A percentile compares a stretch with the other conserved stretches of the same genome.
phyloP scores from a whole-genome alignment of 2,329 filamentous ascomycete species.

The Colletotrichum eremochloae region DNA sequence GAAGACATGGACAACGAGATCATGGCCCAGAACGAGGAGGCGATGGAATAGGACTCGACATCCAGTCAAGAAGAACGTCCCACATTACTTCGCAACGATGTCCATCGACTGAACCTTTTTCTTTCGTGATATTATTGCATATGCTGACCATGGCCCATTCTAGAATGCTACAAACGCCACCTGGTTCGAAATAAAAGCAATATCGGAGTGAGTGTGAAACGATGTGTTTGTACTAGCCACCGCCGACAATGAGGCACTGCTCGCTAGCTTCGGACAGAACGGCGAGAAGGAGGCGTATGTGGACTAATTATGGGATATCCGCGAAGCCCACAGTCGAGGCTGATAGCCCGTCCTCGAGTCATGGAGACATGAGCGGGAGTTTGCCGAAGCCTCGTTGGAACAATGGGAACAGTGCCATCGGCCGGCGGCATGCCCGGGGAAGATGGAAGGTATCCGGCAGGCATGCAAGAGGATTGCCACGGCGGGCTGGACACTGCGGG shows the following conservation, averaged over 20 bases:
- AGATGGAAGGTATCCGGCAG: conserved; percentile 16
- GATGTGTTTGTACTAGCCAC: conserved; percentile 27
- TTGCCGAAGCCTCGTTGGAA: background rate
- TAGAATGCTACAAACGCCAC: conserved; percentile 35
- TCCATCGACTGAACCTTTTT: background rate
- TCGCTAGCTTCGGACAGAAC: conserved; percentile 21
- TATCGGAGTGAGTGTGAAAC: conserved; percentile 3
- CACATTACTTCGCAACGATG: conserved; percentile 1
- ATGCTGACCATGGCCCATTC: conserved; percentile 25
- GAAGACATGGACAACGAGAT: conserved; percentile 58
- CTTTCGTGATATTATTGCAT: conserved; percentile 16
- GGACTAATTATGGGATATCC: background rate
- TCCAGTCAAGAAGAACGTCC: conserved; percentile 13
- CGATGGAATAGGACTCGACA: conserved; percentile 27
- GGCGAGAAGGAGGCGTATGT: background rate
- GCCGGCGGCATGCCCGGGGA: background rate
- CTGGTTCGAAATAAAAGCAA: conserved; percentile 32
- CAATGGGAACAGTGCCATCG: background rate
- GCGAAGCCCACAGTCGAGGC: background rate
- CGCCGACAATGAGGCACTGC: conserved; percentile 17
- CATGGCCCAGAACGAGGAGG: conserved; percentile 45
- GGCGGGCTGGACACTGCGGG: conserved; percentile 26
- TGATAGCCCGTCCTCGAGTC: background rate
- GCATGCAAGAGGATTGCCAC: conserved; percentile 14
- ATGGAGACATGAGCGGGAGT: background rate